Percentiles rank a stretch among this genome's conserved stretches.
phyloP scores from a whole-genome alignment of 1,139 yeast species.

The Diutina rugosa region DNA sequence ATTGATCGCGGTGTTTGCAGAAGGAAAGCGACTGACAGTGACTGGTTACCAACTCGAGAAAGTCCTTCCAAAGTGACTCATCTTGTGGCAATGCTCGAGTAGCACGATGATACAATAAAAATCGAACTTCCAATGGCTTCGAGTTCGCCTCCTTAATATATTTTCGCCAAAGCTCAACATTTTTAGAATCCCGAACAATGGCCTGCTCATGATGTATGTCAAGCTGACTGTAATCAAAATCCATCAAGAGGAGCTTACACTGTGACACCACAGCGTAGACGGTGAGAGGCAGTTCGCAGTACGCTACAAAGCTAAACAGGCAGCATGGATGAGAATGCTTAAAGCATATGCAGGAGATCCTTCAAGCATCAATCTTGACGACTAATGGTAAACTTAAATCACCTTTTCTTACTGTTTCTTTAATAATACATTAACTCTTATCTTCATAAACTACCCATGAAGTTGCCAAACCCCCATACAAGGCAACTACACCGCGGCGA shows the following conservation, averaged over 20 bases:
- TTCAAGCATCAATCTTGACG: no score
- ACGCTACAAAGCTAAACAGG: background rate
- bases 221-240: background rate
- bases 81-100: background rate
- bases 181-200: background rate
- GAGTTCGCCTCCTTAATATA: background rate
- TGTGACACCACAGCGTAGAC: background rate
- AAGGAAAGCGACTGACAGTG: background rate
- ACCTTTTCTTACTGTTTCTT: background rate
- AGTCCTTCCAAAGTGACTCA: background rate
- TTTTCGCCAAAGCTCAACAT: background rate
- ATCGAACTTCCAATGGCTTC: background rate
- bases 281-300: background rate
- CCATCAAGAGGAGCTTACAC: background rate
- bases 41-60: background rate
- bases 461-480: slow-evolving; percentile 35
- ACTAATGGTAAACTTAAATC: no score
- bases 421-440: no score
- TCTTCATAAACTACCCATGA: slow-evolving; percentile 19
- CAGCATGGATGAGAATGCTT: background rate
- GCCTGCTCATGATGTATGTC: background rate
- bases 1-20: background rate
- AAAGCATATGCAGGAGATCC: background rate
- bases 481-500: slow-evolving; percentile 11
- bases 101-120: background rate